Conservation (phyloP, 805 yeast species). For the Cyberlindnera nakhonratchasimensis region DNA sequence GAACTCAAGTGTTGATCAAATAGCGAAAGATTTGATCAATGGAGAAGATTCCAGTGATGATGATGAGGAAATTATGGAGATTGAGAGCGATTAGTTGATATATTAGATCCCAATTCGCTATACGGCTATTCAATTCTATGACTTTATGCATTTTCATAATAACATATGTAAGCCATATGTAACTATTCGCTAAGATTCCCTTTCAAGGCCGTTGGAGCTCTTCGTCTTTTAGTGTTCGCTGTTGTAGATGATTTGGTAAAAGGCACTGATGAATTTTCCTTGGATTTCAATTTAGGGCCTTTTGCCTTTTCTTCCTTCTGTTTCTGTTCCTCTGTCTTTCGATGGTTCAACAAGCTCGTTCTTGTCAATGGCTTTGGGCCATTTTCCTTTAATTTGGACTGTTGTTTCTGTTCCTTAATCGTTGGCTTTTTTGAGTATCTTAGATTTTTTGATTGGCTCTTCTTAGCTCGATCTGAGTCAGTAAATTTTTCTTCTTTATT, state of each 20-base stretch:
- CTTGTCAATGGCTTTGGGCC: slow-evolving; percentile 9
- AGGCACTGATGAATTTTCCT: too few relatives aligned
- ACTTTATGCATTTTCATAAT: too few relatives aligned
- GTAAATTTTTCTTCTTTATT: not conserved
- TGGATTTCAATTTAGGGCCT: not conserved
- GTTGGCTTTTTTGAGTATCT: not conserved
- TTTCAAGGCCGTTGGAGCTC: slow-evolving; percentile 8
- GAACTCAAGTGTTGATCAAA: slow-evolving; percentile 20
- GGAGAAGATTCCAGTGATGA: slow-evolving; percentile 43
- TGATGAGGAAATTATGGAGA: slow-evolving; percentile 44
- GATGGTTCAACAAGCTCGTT: slow-evolving; percentile 3
- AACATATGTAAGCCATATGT: too few relatives aligned
- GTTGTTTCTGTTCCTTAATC: not conserved
- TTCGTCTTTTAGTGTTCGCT: not conserved
- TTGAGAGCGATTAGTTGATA: slow-evolving; percentile 47
- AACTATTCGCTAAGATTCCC: too few relatives aligned
- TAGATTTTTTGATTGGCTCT: not conserved
- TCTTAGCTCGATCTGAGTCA: not conserved
- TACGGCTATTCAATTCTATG: too few relatives aligned
- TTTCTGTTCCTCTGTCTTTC: slow-evolving; percentile 1
- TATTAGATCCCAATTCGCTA: too few relatives aligned
- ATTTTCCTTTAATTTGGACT: not conserved
- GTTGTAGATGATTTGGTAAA: not conserved
- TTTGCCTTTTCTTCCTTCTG: not conserved
- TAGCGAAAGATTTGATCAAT: slow-evolving; percentile 27